These are phyloP conservation scores for Fusarium torulosum DNA, from an alignment of 2,329 filamentous ascomycete genomes.

Conservation along the genomic window DNA sequence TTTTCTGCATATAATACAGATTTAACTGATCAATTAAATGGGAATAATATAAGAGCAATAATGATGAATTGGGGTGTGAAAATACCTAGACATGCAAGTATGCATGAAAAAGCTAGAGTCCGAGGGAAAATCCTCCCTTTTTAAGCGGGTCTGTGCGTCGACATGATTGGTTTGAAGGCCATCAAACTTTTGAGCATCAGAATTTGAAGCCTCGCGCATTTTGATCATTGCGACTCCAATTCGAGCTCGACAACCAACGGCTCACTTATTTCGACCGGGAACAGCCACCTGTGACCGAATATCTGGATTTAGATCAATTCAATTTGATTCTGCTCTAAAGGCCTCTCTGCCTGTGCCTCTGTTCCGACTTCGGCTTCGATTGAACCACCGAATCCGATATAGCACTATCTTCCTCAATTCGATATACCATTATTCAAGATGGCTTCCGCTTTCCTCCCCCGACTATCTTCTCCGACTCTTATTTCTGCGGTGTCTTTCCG, in stretches of 20 bases:
- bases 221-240: conserved; percentile 40
- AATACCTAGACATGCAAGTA: too few species aligned
- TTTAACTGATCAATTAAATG: too few species aligned
- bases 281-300: conserved; percentile 18
- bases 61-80: too few species aligned
- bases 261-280: conserved; percentile 18
- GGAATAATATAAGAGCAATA: too few species aligned
- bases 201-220: conserved; percentile 44
- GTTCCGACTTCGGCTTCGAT: conserved; percentile 10
- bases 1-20: too few species aligned
- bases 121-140: too few species aligned
- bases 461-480: conserved; percentile 60
- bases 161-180: conserved; percentile 50
- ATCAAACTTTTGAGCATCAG: conserved; percentile 51
- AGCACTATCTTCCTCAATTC: conserved; percentile 23
- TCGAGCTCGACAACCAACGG: conserved; percentile 30
- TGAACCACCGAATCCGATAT: conserved; percentile 20
- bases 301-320: background rate
- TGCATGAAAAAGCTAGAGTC: too few species aligned
- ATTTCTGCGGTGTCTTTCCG: conserved; percentile 60
- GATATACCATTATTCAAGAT: conserved; percentile 52
- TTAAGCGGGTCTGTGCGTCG: conserved; percentile 48
- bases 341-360: background rate
- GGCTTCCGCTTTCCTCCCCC: conserved; percentile 69
- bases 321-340: background rate